Percentiles rank a stretch among this genome's conserved stretches.
These are phyloP conservation scores for Sonneratia alba DNA, from an alignment of 345 rosid genomes.

Conservation along the genomic window DNA sequence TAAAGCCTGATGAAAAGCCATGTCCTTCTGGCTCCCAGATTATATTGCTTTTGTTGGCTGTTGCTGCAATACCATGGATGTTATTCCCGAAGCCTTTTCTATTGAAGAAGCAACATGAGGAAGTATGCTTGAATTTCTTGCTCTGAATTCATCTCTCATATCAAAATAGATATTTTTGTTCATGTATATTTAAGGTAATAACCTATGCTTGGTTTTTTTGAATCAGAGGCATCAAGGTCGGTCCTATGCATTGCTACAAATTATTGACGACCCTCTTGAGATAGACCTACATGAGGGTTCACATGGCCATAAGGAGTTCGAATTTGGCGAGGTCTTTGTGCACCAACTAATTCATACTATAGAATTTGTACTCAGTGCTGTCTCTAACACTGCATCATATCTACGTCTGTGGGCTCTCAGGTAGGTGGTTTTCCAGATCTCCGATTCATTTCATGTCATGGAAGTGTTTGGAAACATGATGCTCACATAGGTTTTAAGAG, in stretches of 20 bases:
- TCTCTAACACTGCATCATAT: slow-evolving; percentile 62
- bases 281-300: slow-evolving; percentile 30
- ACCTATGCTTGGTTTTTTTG: not conserved
- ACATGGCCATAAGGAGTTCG: slow-evolving; percentile 44
- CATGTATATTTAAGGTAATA: not conserved
- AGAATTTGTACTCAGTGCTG: slow-evolving; percentile 62
- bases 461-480: not conserved
- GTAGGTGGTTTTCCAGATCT: slow-evolving; percentile 13
- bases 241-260: slow-evolving; percentile 30
- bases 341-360: slow-evolving; percentile 64
- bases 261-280: slow-evolving; percentile 36
- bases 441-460: not conserved
- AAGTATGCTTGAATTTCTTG: slow-evolving; percentile 25
- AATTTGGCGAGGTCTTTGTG: slow-evolving; percentile 58
- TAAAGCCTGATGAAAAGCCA: not conserved
- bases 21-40: slow-evolving; percentile 23
- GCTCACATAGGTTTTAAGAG: not conserved
- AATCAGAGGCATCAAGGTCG: slow-evolving; percentile 46
- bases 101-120: slow-evolving; percentile 46
- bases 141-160: not conserved
- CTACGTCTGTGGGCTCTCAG: slow-evolving; percentile 68
- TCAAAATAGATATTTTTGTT: not conserved
- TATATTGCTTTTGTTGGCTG: slow-evolving; percentile 37
- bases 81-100: slow-evolving; percentile 61
- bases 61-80: slow-evolving; percentile 62